Conservation (phyloP, 129 eudicot species). For the Cynara cardunculus region DNA sequence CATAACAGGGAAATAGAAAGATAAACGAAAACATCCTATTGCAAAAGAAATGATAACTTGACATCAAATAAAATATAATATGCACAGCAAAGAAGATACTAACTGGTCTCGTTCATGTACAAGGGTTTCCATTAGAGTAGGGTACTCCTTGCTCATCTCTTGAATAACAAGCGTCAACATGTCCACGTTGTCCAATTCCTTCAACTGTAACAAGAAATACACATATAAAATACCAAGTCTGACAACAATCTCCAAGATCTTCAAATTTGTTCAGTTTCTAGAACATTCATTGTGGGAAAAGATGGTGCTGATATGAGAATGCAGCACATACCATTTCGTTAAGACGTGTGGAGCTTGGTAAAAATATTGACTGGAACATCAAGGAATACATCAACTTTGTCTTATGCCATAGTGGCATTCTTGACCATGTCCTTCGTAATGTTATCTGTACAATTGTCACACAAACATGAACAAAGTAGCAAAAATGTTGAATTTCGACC, state of each 20-base stretch:
- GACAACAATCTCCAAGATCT: not conserved
- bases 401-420: conserved; percentile 97
- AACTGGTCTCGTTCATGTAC: conserved; percentile 91
- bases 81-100: conserved; percentile 29
- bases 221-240: not conserved
- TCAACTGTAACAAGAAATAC: conserved; percentile 57
- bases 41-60: not conserved
- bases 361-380: conserved; percentile 76
- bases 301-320: not conserved
- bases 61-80: not conserved
- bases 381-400: conserved; percentile 66
- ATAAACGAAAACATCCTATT: not conserved
- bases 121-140: conserved; percentile 94
- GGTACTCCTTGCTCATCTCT: conserved; percentile 92
- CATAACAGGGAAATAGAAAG: not conserved
- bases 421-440: conserved; percentile 81
- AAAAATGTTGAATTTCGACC: not conserved
- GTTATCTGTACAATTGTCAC: conserved; percentile 54
- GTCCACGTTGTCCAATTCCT: conserved; percentile 89
- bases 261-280: not conserved
- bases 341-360: conserved; percentile 69
- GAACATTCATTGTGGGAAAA: not conserved
- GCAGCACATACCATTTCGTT: conserved; percentile 52
- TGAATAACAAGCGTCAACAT: conserved; percentile 90
- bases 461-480: not conserved